Evolutionary conservation across 2,329 filamentous ascomycete species (phyloP), one percentile per base, ranked within the genome.

Genomic region (Aspergillus alliaceus): DNA sequence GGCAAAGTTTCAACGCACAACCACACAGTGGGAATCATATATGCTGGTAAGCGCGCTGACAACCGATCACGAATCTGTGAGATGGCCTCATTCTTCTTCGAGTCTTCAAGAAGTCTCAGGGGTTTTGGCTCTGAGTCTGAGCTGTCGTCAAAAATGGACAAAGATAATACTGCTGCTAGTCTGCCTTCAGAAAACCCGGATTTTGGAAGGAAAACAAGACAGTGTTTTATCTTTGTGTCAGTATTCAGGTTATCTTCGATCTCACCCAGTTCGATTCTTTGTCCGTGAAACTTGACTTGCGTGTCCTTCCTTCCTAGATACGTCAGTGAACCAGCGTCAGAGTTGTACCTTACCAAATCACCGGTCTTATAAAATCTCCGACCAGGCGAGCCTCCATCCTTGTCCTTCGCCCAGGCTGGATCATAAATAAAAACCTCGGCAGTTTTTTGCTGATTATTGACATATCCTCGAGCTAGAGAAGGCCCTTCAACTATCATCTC

Each of bases 281-380:
- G 87, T 25, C 89, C 90, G 11, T 81, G 79, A 27, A 90, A 74
- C 72, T 90, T 90, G 54, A 88, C 82, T 69, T 87, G 86, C n/a
- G 82, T 82, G 64, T 90, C 87, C 62, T 86, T 87, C 49, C 88
- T 80, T 15, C 86, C 86, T 37, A 87, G 57, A 59, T 73, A 76
- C 12, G 66, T 70, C n/a, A 76, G 60, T 2, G 72, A 68, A 25
- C 74, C 74, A 37, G 60, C 57, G 24, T 73, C 69, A 0, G 70
- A 71, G 42, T 74, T 75, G 48, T 74, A 75, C 31, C 73, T 66
- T 54, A 72, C 74, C 51, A 77, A 54, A 58, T 77, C 75, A 7
- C 75, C 75, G 11, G 75, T 77, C 59, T 75, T 75, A 60, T 77
- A 77, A 32, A 77, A 71, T 59, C 73, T 66, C 40, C 73, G 68